These are phyloP conservation scores for Acanthamoeba lenticulata DNA, from an alignment of 208 protist species.

Conservation along the genomic window DNA sequence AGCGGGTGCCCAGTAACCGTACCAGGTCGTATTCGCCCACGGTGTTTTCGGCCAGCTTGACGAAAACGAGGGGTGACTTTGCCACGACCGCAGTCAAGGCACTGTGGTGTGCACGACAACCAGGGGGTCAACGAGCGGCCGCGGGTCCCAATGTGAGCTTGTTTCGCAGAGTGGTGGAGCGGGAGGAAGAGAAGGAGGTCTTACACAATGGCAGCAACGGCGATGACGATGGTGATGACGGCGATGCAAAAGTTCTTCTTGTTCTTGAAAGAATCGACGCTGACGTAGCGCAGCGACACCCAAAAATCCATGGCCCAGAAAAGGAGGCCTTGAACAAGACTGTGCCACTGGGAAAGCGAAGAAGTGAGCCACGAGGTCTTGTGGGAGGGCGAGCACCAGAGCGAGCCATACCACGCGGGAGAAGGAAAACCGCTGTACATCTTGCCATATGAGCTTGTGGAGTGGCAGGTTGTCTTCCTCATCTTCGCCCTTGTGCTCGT, in stretches of 20 bases:
- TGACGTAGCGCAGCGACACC: constrained; percentile 63
- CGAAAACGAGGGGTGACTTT: constrained; percentile 67
- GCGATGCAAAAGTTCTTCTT: constrained; percentile 56
- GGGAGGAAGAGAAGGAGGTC: neutral
- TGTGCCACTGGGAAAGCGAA: neutral
- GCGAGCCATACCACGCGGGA: neutral
- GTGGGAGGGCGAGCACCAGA: too few relatives aligned
- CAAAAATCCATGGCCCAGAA: constrained; percentile 54
- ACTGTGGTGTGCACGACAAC: neutral
- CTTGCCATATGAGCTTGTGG: neutral
- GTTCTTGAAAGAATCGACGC: constrained; percentile 50
- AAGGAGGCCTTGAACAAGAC: neutral
- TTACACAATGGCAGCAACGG: constrained; percentile 43
- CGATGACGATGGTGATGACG: constrained; percentile 53
- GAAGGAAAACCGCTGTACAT: constrained; percentile 6
- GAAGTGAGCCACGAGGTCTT: too few relatives aligned
- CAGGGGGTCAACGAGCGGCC: too few relatives aligned
- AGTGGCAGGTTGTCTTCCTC: neutral
- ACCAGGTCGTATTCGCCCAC: constrained; percentile 73
- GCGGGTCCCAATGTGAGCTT: too few relatives aligned
- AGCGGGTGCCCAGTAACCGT: too few relatives aligned
- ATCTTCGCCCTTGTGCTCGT: neutral
- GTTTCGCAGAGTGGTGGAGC: neutral
- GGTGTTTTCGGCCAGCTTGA: constrained; percentile 72
- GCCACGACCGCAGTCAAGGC: neutral